phyloP scores from a whole-genome alignment of 805 yeast genomes.

The Candida palmyrensis region DNA sequence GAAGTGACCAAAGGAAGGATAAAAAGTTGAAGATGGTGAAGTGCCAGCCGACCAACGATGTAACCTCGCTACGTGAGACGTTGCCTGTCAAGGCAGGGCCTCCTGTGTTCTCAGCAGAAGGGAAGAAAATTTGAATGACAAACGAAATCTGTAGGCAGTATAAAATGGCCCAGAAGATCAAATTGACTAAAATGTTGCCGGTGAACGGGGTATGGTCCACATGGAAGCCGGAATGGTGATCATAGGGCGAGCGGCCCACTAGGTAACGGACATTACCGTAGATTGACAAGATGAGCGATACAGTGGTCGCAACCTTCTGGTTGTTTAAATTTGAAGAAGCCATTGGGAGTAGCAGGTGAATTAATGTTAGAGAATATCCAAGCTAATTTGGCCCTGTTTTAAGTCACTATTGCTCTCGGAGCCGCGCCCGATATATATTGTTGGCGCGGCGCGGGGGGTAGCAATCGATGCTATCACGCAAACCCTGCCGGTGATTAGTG shows the following conservation, averaged over 20 bases:
- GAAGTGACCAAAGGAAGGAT: constrained; percentile 58
- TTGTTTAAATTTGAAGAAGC: background rate
- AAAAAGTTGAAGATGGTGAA: constrained; percentile 58
- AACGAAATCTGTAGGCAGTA: constrained; percentile 50
- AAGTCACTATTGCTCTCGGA: no score
- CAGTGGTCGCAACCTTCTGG: constrained; percentile 42
- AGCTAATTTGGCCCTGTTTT: no score
- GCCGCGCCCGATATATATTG: no score
- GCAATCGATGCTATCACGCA: no score
- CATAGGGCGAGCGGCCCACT: constrained; percentile 48
- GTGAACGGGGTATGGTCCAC: constrained; percentile 70
- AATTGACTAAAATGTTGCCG: constrained; percentile 42
- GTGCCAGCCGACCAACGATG: constrained; percentile 50
- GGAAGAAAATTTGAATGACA: constrained; percentile 40
- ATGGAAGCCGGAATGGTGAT: constrained; percentile 44
- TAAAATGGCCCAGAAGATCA: constrained; percentile 55
- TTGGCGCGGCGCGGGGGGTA: no score
- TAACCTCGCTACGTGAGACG: constrained; percentile 18
- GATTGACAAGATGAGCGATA: constrained; percentile 51
- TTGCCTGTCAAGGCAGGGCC: constrained; percentile 11
- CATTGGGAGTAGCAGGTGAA: no score
- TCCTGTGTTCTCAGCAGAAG: constrained; percentile 14
- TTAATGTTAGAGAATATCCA: no score
- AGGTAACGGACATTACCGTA: constrained; percentile 54
- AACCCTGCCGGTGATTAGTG: no score